These are phyloP conservation scores for Zygosaccharomyces pseudobailii DNA, from an alignment of 1,139 yeast genomes.

Conservation along the genomic window DNA sequence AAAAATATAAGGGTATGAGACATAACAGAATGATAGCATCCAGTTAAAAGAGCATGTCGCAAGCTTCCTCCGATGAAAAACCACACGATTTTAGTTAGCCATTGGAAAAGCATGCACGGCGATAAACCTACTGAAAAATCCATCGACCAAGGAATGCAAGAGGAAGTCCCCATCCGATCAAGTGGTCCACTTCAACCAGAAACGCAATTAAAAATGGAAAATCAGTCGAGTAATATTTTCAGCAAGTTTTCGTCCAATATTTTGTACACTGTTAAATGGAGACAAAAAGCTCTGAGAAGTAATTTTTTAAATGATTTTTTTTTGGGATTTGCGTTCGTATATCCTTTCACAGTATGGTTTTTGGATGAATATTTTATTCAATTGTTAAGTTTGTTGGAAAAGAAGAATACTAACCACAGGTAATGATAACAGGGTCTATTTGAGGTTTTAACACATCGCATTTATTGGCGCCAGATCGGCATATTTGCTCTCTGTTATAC, in stretches of 20 bases:
- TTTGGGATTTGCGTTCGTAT: slow-evolving; percentile 23
- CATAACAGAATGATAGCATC: not conserved
- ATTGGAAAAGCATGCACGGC: not conserved
- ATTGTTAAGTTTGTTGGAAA: slow-evolving; percentile 4
- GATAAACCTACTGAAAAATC: not conserved
- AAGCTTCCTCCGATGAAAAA: not conserved
- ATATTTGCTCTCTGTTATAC: slow-evolving; percentile 23
- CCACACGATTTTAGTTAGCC: not conserved
- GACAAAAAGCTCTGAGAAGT: slow-evolving; percentile 6
- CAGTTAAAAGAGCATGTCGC: not conserved
- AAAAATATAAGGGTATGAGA: no score
- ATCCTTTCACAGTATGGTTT: slow-evolving; percentile 27
- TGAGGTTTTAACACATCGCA: slow-evolving; percentile 19
- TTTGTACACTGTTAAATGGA: slow-evolving; percentile 2
- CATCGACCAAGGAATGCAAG: not conserved
- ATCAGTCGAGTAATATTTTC: not conserved
- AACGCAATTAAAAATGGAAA: not conserved
- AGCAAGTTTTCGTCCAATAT: not conserved
- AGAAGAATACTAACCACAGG: slow-evolving; percentile 23
- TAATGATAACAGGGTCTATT: slow-evolving; percentile 23
- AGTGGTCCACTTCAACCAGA: not conserved
- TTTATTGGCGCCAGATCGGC: slow-evolving; percentile 27
- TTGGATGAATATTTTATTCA: slow-evolving; percentile 29
- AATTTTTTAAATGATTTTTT: slow-evolving; percentile 19
- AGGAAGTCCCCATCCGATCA: not conserved